Conservation (phyloP, 805 yeast species). For the Candida tibetensis region DNA sequence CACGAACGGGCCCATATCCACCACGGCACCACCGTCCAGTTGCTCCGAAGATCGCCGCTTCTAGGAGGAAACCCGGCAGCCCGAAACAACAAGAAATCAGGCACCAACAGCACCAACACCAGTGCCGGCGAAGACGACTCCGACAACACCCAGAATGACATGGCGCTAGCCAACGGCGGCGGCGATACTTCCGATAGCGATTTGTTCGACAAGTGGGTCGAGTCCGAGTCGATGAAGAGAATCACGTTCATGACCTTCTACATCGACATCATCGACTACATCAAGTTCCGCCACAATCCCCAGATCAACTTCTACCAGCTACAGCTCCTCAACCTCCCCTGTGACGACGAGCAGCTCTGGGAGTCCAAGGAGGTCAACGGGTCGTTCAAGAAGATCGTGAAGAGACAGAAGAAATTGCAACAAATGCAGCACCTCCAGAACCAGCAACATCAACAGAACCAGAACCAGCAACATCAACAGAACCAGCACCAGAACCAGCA, state of each 20-base stretch:
- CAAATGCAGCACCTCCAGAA: background rate
- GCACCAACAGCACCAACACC: slow-evolving; percentile 19
- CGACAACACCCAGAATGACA: slow-evolving; percentile 15
- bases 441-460: slow-evolving; percentile 3
- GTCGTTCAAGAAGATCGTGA: slow-evolving; percentile 37
- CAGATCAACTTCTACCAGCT: slow-evolving; percentile 37
- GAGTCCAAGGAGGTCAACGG: slow-evolving; percentile 37
- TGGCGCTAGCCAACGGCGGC: slow-evolving; percentile 22
- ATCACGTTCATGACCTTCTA: slow-evolving; percentile 80
- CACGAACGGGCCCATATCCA: slow-evolving; percentile 85
- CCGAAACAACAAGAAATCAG: slow-evolving; percentile 21
- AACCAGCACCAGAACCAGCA: slow-evolving; percentile 3
- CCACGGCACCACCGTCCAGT: slow-evolving; percentile 82
- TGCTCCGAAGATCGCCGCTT: slow-evolving; percentile 71
- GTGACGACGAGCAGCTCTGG: slow-evolving; percentile 41
- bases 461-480: background rate
- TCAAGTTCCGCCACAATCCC: slow-evolving; percentile 71
- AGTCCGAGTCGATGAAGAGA: slow-evolving; percentile 73
- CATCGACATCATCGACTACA: slow-evolving; percentile 74
- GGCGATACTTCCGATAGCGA: slow-evolving; percentile 26
- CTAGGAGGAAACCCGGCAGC: slow-evolving; percentile 65
- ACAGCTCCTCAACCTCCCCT: slow-evolving; percentile 39
- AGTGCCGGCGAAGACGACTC: slow-evolving; percentile 38
- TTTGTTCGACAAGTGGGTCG: slow-evolving; percentile 68
- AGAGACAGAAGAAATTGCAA: slow-evolving; percentile 32